Conservation (phyloP, 306 rosid genomes). For the Dalbergia oliveri region DNA sequence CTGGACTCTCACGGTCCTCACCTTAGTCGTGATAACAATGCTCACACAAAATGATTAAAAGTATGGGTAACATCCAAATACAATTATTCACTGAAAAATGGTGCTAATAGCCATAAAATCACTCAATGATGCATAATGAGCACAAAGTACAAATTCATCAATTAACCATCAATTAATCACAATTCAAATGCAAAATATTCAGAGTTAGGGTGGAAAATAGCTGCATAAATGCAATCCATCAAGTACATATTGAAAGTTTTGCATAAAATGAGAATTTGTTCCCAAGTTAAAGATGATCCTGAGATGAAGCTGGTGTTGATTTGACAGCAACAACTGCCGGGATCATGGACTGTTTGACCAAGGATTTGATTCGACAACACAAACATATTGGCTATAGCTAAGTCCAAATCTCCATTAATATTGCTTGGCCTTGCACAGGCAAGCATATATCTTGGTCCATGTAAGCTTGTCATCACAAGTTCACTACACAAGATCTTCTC, state of each 20-base stretch:
- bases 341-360: conserved; percentile 48
- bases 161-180: too few relatives aligned
- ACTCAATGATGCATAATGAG: too few relatives aligned
- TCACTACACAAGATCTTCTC: conserved; percentile 33
- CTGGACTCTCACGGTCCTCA: too few relatives aligned
- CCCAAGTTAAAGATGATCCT: not conserved
- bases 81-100: too few relatives aligned
- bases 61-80: too few relatives aligned
- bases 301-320: conserved; percentile 38
- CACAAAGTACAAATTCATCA: too few relatives aligned
- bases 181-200: too few relatives aligned
- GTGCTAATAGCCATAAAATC: too few relatives aligned
- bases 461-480: conserved; percentile 38
- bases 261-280: conserved; percentile 24
- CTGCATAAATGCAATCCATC: too few relatives aligned
- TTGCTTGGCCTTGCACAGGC: conserved; percentile 28
- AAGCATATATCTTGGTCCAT: conserved; percentile 47
- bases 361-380: conserved; percentile 48
- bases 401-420: conserved; percentile 41
- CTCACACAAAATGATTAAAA: too few relatives aligned
- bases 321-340: conserved; percentile 25
- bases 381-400: conserved; percentile 16
- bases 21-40: too few relatives aligned
- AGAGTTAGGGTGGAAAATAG: too few relatives aligned
- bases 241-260: conserved; percentile 13